Conservation (phyloP, 805 yeast genomes). For the Diddensiella transvaalensis region DNA sequence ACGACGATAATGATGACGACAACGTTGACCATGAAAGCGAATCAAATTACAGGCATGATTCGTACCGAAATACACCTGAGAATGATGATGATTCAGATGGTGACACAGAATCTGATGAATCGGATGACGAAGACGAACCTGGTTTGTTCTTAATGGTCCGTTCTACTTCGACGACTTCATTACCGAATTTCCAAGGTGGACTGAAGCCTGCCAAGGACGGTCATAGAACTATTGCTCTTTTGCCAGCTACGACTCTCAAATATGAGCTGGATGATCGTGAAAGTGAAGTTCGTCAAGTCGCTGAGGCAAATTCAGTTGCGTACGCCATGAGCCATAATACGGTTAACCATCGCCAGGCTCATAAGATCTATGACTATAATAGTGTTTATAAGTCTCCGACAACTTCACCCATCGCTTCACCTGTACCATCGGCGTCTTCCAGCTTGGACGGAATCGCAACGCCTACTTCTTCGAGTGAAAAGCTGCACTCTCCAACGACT, state of each 20-base stretch:
- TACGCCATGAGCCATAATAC: slow-evolving; percentile 70
- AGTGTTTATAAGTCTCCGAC: slow-evolving; percentile 26
- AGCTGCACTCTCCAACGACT: not conserved
- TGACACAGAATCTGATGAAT: slow-evolving; percentile 36
- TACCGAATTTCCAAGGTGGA: slow-evolving; percentile 18
- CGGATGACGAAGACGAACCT: slow-evolving; percentile 59
- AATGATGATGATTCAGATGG: slow-evolving; percentile 23
- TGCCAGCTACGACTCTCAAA: slow-evolving; percentile 86
- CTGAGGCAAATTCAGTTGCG: slow-evolving; percentile 29
- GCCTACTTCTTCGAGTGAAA: not conserved
- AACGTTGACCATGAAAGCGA: slow-evolving; percentile 18
- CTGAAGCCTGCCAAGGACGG: slow-evolving; percentile 7
- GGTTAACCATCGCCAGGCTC: slow-evolving; percentile 31
- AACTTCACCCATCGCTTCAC: slow-evolving; percentile 20
- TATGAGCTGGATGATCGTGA: slow-evolving; percentile 66
- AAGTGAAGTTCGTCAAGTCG: slow-evolving; percentile 40
- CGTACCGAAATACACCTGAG: slow-evolving; percentile 26
- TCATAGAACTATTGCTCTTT: slow-evolving; percentile 61
- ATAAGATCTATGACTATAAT: slow-evolving; percentile 28
- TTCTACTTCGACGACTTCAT: slow-evolving; percentile 33
- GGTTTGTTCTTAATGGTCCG: slow-evolving; percentile 62
- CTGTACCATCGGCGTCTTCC: slow-evolving; percentile 7
- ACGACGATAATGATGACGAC: slow-evolving; percentile 12
- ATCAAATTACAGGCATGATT: slow-evolving; percentile 29
- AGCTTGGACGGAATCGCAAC: not conserved